Evolutionary conservation across 208 protist genomes (phyloP).

Genomic region (Pavlovales sp.): DNA sequence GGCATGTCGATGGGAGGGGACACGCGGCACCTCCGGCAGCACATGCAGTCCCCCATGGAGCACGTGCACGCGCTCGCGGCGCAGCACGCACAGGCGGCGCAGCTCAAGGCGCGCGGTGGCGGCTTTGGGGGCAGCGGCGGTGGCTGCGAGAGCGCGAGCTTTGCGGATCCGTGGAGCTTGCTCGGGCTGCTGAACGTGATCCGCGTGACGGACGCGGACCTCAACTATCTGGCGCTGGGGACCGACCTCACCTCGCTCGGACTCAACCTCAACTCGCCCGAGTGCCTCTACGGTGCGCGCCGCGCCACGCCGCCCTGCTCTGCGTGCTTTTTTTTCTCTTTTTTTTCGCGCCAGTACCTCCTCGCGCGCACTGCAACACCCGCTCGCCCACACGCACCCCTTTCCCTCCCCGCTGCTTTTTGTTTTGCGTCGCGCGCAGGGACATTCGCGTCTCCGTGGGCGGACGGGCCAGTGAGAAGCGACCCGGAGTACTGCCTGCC

Average conservation of each 20-base stretch:
- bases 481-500: conserved; percentile 74
- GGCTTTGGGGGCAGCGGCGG: not conserved
- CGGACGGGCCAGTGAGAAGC: conserved; percentile 51
- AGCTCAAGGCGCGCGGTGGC: not conserved
- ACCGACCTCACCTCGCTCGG: conserved; percentile 78
- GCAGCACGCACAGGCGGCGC: not conserved
- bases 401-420: too few relatives aligned
- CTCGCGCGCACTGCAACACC: too few relatives aligned
- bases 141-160: not conserved
- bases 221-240: conserved; percentile 74
- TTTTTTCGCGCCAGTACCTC: too few relatives aligned
- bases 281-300: conserved; percentile 49
- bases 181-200: conserved; percentile 73
- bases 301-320: too few relatives aligned
- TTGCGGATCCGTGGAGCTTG: conserved; percentile 63
- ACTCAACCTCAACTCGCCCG: conserved; percentile 75
- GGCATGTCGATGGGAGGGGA: not conserved
- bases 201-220: conserved; percentile 71
- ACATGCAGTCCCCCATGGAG: not conserved
- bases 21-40: not conserved
- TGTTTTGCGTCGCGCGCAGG: too few relatives aligned
- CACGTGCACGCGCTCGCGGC: too few relatives aligned
- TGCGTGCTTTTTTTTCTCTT: too few relatives aligned
- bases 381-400: too few relatives aligned
- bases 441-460: conserved; percentile 73